Percentiles rank a stretch among this genome's conserved stretches.
Conservation (phyloP, 202 grass and related monocot species). For the Schoenoplectus tabernaemontani region DNA sequence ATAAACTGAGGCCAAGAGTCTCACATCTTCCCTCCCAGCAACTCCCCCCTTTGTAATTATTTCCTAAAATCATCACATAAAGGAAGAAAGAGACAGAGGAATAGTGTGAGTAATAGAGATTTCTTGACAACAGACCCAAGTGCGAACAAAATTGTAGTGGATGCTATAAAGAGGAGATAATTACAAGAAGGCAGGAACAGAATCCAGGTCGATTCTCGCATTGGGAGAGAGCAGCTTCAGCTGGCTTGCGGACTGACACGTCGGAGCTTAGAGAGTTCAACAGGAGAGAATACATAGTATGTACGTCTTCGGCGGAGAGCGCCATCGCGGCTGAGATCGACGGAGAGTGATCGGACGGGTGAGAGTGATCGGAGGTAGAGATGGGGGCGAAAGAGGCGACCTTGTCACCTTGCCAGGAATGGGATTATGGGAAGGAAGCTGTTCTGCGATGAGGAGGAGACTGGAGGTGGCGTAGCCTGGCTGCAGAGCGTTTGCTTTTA, state of each 20-base stretch:
- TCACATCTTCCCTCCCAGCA: constrained; percentile 75
- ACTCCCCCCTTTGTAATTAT: constrained; percentile 68
- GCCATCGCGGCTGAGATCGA: constrained; percentile 35
- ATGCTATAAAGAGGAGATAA: neutral
- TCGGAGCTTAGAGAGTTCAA: constrained; percentile 78
- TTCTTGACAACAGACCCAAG: neutral
- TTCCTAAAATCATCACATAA: constrained; percentile 41
- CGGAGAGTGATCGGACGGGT: neutral
- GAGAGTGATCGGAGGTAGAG: neutral
- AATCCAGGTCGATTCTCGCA: constrained; percentile 79
- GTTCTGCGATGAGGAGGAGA: neutral
- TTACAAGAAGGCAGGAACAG: constrained; percentile 96
- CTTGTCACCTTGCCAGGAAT: neutral
- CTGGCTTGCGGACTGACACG: constrained; percentile 59
- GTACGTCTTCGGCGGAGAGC: constrained; percentile 73
- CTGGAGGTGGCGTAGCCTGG: neutral
- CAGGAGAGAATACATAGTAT: constrained; percentile 74
- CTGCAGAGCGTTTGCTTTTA: neutral
- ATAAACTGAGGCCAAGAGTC: constrained; percentile 84
- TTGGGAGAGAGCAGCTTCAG: constrained; percentile 68
- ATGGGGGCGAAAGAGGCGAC: neutral
- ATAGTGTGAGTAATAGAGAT: neutral
- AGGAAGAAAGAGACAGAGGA: neutral
- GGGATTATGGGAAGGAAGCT: neutral
- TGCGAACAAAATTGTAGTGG: neutral